Base-by-base conservation (phyloP, 139 green algal genomes). In the Haematococcus lacustris region DNA sequence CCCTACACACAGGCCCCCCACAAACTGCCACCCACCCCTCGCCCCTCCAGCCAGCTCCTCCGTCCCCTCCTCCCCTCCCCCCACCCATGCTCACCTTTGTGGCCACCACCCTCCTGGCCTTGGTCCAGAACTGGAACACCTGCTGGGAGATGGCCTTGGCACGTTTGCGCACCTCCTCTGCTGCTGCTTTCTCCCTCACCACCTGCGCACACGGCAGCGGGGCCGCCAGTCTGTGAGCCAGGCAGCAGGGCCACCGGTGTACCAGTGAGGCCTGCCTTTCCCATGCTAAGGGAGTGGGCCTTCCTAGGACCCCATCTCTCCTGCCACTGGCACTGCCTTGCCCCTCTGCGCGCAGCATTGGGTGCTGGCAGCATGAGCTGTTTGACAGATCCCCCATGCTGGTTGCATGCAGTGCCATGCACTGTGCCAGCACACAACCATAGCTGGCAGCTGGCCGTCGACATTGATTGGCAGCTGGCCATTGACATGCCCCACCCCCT, bases 81-180 rank as follows among this genome's bases (percentile, higher is more conserved):
- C n/a, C n/a, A n/a, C n/a, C n/a, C n/a, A n/a, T n/a, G n/a, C n/a
- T n/a, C 57, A 90, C 77, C 83, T 97, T 98, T 86, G 92, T 97
- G 35, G 71, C 70, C 71, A 97, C 89, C 69, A 99, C 89, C 0
- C 90, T 84, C 69, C 93, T 84, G 0, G 93, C 91, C 85, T 98
- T 97, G 51, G 62, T 69, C 94, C 94, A 98, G 69, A 98, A 98
- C 26, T 53, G 41, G 32, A 73, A 77, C 35, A 97, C 86, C 80
- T 91, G 86, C 59, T 79, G 62, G 5, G 68, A 73, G 1, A 84
- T 71, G 6, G 38, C 47, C 60, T 69, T 74, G 3, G 75, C 81
- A 25, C 35, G 47, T 67, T 86, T 85, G 47, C 78, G 73, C 76
- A 86, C 59, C 39, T 51, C 73, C 59, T 93, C 90, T 77, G 92